Percentiles rank a stretch among this genome's conserved stretches.
phyloP scores from a whole-genome alignment of 306 rosid species.

The Sophora flavescens region DNA sequence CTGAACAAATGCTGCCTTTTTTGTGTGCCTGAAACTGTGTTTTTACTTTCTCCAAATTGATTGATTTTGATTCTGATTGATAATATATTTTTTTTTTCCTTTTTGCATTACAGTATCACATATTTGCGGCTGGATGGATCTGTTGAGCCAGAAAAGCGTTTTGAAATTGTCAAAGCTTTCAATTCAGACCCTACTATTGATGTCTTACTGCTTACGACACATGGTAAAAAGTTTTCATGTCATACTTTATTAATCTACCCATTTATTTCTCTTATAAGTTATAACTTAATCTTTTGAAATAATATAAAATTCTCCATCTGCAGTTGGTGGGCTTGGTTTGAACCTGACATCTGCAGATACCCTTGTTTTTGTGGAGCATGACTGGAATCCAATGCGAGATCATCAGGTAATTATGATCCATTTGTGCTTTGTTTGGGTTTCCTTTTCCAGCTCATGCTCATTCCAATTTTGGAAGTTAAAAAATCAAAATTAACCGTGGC shows the following conservation, averaged over 20 bases:
- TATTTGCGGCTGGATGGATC: constrained; percentile 97
- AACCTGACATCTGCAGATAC: constrained; percentile 98
- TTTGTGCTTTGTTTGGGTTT: constrained; percentile 36
- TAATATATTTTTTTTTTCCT: background rate
- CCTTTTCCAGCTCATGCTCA: constrained; percentile 3
- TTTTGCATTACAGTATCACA: constrained; percentile 64
- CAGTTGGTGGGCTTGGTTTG: constrained; percentile 99
- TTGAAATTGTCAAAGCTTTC: constrained; percentile 92
- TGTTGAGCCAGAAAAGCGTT: constrained; percentile 85
- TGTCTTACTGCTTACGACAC: constrained; percentile 90
- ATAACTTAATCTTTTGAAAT: constrained; percentile 16
- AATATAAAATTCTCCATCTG: constrained; percentile 43
- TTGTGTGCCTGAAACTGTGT: constrained; percentile 33
- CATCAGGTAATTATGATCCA: constrained; percentile 72
- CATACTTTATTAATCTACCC: background rate
- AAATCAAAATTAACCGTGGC: constrained; percentile 15
- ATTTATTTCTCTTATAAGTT: constrained; percentile 9
- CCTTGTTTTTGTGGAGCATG: constrained; percentile 96
- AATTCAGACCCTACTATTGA: constrained; percentile 99
- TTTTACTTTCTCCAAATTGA: constrained; percentile 9
- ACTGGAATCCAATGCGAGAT: constrained; percentile 99
- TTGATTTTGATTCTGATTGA: constrained; percentile 32
- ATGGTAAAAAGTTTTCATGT: constrained; percentile 60
- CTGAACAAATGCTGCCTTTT: background rate
- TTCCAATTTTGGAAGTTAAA: constrained; percentile 30